phyloP scores from a whole-genome alignment of 805 yeast genomes.

The Saccharomycopsis sp. region DNA sequence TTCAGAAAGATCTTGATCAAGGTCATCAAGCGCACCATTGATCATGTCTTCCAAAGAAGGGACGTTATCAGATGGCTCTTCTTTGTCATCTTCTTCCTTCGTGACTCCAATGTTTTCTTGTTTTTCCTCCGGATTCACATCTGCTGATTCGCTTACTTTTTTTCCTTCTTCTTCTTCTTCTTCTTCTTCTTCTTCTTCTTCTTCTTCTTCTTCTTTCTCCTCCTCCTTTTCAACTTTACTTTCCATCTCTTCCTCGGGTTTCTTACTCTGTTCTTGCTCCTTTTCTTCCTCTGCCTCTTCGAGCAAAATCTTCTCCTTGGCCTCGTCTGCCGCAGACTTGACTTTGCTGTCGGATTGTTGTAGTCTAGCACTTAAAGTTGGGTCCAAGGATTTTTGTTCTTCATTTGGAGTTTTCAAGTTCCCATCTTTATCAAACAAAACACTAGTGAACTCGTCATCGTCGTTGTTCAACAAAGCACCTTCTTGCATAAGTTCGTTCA shows the following conservation, averaged over 20 bases:
- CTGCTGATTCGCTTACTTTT: not conserved
- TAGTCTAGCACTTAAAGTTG: slow-evolving; percentile 18
- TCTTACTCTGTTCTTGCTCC: slow-evolving; percentile 1
- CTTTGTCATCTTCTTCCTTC: not conserved
- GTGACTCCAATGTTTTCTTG: not conserved
- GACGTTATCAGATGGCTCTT: not conserved
- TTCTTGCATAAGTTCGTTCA: slow-evolving; percentile 28
- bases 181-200: slow-evolving; percentile 7
- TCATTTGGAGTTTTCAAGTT: slow-evolving; percentile 21
- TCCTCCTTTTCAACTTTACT: slow-evolving; percentile 19
- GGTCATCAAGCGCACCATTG: slow-evolving; percentile 12
- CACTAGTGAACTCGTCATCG: slow-evolving; percentile 21
- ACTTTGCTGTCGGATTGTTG: not conserved
- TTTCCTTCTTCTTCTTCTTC: not conserved
- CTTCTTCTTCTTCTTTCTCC: slow-evolving; percentile 19
- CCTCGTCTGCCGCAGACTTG: not conserved
- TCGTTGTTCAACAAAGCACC: slow-evolving; percentile 30
- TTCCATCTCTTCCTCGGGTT: slow-evolving; percentile 20
- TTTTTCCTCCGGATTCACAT: not conserved
- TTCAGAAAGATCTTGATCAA: slow-evolving; percentile 16
- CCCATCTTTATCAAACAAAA: slow-evolving; percentile 24
- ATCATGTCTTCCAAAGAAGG: slow-evolving; percentile 20
- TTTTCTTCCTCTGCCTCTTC: not conserved
- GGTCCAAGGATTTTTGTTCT: slow-evolving; percentile 13
- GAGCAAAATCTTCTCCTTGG: not conserved